These are phyloP conservation scores for Aspergillus persii DNA, from an alignment of 2,329 filamentous ascomycete genomes.

Conservation along the genomic window DNA sequence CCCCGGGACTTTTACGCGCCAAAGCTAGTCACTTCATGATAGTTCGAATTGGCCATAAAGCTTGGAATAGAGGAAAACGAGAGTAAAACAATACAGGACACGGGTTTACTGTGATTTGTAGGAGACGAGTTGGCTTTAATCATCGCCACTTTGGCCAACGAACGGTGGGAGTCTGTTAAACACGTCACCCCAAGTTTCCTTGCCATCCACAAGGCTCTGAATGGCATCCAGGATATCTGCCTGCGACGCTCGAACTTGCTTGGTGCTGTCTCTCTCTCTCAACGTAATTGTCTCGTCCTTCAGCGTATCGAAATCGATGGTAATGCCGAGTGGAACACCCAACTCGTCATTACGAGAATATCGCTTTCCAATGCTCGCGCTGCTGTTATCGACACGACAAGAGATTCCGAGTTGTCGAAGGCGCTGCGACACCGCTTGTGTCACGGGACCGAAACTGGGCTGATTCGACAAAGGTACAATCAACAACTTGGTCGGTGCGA, in stretches of 20 bases:
- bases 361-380: conserved; percentile 89
- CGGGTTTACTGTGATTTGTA: too few relatives aligned
- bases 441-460: conserved; percentile 71
- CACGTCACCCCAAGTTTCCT: conserved; percentile 68
- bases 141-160: conserved; percentile 65
- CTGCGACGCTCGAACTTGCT: conserved; percentile 81
- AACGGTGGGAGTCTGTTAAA: conserved; percentile 78
- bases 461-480: conserved; percentile 86
- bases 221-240: conserved; percentile 76
- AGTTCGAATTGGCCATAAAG: too few relatives aligned
- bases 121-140: too few relatives aligned
- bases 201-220: conserved; percentile 60
- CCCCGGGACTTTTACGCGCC: too few relatives aligned
- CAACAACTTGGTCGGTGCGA: conserved; percentile 94
- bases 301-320: conserved; percentile 92
- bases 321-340: conserved; percentile 90
- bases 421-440: conserved; percentile 69
- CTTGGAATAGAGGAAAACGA: too few relatives aligned
- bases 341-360: conserved; percentile 95
- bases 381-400: conserved; percentile 84
- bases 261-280: conserved; percentile 84
- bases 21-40: too few relatives aligned
- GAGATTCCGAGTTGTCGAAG: conserved; percentile 75
- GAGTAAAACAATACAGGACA: too few relatives aligned
- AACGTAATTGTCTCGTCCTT: conserved; percentile 85